Conservation (phyloP, 345 rosid genomes). For the Camelina hispida region DNA sequence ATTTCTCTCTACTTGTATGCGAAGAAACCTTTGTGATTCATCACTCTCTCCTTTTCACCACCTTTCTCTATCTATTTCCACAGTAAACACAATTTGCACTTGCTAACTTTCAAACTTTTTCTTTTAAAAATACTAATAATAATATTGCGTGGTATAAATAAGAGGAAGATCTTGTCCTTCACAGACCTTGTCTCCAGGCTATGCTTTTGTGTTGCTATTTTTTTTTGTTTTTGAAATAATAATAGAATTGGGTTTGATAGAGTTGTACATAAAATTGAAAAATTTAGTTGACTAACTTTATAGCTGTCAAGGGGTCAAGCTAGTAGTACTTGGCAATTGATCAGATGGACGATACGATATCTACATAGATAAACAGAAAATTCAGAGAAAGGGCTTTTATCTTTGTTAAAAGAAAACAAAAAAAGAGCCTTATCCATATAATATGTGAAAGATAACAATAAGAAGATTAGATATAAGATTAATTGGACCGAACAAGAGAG, state of each 20-base stretch:
- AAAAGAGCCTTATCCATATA: neutral
- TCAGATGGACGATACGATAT: neutral
- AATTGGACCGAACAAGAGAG: neutral
- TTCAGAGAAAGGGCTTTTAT: neutral
- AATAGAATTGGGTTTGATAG: slow-evolving; percentile 32
- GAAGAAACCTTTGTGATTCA: slow-evolving; percentile 71
- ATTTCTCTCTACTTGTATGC: slow-evolving; percentile 30
- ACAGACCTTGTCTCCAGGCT: slow-evolving; percentile 50
- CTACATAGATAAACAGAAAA: neutral
- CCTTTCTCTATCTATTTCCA: slow-evolving; percentile 34
- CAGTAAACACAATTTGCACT: slow-evolving; percentile 40
- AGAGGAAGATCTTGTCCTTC: slow-evolving; percentile 61
- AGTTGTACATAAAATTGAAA: slow-evolving; percentile 35
- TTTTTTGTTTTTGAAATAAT: neutral
- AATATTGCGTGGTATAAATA: slow-evolving; percentile 47
- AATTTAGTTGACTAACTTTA: slow-evolving; percentile 37
- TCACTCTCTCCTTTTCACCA: slow-evolving; percentile 41
- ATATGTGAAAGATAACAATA: neutral
- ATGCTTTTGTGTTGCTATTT: slow-evolving; percentile 19
- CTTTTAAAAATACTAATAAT: neutral
- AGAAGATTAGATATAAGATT: neutral
- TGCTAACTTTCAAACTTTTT: neutral
- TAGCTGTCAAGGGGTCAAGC: neutral
- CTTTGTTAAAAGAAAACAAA: neutral
- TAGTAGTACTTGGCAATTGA: neutral